Percentiles rank a stretch among this genome's conserved stretches.
Evolutionary conservation across 1,284 basidiomycete species (phyloP).

Genomic region (Schizophyllum amplum): DNA sequence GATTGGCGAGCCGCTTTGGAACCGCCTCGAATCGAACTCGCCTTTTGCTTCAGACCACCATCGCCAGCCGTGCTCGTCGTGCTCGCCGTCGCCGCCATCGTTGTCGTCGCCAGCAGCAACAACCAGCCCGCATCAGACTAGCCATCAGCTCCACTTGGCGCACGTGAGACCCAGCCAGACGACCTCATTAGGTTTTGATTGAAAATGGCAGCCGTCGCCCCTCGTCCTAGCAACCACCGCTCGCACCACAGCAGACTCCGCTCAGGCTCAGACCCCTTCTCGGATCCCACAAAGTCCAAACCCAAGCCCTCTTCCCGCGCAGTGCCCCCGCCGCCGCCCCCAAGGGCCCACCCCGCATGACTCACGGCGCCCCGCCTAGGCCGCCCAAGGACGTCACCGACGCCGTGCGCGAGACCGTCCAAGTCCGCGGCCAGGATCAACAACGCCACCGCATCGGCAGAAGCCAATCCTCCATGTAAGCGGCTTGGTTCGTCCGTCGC

Average conservation of each 20-base stretch:
- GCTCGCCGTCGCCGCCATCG: conserved; percentile 13
- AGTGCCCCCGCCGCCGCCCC: conserved; percentile 28
- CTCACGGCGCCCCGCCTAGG: conserved; percentile 4
- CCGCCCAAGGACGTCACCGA: conserved; percentile 37
- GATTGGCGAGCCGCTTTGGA: too few species aligned
- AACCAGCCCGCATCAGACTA: too few species aligned
- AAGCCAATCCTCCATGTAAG: conserved; percentile 28
- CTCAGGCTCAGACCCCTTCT: conserved; percentile 55
- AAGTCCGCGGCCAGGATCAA: conserved; percentile 33
- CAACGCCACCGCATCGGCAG: conserved; percentile 25
- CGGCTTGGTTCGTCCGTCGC: conserved; percentile 8
- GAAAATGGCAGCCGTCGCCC: neutral
- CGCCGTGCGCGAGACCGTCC: conserved; percentile 60
- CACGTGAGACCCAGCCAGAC: too few species aligned
- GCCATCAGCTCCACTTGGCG: too few species aligned
- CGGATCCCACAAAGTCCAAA: conserved; percentile 21
- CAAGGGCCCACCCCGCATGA: conserved; percentile 27
- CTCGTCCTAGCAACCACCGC: neutral
- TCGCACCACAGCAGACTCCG: conserved; percentile 24
- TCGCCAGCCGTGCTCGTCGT: conserved; percentile 23
- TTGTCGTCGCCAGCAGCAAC: conserved; percentile 17
- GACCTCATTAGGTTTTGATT: conserved; percentile 18
- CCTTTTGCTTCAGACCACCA: conserved; percentile 5
- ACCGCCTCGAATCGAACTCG: too few species aligned
- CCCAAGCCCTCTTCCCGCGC: conserved; percentile 8